Percentiles rank a stretch among this genome's conserved stretches.
These are phyloP conservation scores for Evansstolkia leycettana DNA, from an alignment of 495 filamentous ascomycete species.

Conservation along the genomic window DNA sequence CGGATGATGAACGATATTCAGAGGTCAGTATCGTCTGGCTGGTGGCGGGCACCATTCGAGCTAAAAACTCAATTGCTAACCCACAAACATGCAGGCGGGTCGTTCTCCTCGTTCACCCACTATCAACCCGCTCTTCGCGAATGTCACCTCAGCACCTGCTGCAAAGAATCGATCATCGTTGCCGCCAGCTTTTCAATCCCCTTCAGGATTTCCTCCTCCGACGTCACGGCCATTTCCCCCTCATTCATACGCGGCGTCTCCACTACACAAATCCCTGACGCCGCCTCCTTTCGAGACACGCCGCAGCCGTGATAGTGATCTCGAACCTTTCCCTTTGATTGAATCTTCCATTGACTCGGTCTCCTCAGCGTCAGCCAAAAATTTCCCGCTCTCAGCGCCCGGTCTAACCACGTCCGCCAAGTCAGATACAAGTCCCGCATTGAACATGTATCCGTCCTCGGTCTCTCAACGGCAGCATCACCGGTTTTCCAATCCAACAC, in stretches of 20 bases:
- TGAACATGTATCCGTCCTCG: constrained; percentile 27
- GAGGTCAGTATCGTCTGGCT: constrained; percentile 29
- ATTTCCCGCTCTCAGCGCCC: constrained; percentile 51
- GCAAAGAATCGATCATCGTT: constrained; percentile 60
- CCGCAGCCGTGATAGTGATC: constrained; percentile 38
- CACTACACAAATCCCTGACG: constrained; percentile 73
- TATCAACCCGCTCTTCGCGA: constrained; percentile 30
- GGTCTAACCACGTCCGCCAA: constrained; percentile 31
- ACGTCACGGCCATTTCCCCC: constrained; percentile 43
- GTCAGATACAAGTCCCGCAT: constrained; percentile 38
- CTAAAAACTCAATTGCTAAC: neutral
- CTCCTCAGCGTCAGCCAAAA: constrained; percentile 39
- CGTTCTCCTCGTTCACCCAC: constrained; percentile 42
- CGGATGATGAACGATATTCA: constrained; percentile 71
- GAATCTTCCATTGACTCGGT: constrained; percentile 54
- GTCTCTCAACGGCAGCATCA: constrained; percentile 31
- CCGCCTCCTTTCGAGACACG: constrained; percentile 59
- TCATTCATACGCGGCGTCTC: constrained; percentile 72
- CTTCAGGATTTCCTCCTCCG: constrained; percentile 25
- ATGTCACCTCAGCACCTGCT: constrained; percentile 27
- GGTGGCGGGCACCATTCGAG: too few species aligned
- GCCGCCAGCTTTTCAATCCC: constrained; percentile 52
- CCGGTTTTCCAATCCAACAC: constrained; percentile 36
- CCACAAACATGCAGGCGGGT: constrained; percentile 29
- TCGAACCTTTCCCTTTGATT: constrained; percentile 75